phyloP scores from a whole-genome alignment of 257 asterid species.

The Hygrophila difformis region DNA sequence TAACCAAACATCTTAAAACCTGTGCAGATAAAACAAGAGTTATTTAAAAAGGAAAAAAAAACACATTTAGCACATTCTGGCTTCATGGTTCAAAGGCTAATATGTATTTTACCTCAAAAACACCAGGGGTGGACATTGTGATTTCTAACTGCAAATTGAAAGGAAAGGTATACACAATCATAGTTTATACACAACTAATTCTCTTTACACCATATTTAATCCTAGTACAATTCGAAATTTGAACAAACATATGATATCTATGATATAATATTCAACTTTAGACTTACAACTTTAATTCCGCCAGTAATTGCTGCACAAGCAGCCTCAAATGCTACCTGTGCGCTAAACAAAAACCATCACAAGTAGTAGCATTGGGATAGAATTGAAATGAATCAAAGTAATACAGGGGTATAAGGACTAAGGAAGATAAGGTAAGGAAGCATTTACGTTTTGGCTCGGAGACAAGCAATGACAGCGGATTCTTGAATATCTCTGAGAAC shows the following conservation, averaged over 20 bases:
- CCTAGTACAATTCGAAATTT: background rate
- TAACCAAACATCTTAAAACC: conserved; percentile 49
- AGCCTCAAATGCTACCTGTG: conserved; percentile 70
- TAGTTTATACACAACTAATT: background rate
- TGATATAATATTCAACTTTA: background rate
- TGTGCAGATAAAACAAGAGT: conserved; percentile 14
- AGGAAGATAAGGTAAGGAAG: background rate
- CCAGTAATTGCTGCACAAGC: conserved; percentile 68
- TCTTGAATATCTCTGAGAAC: conserved; percentile 43
- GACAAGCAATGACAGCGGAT: conserved; percentile 78
- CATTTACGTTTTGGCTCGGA: conserved; percentile 58
- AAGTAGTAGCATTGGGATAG: background rate
- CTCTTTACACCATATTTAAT: background rate
- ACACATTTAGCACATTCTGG: too few relatives aligned
- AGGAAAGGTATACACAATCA: background rate
- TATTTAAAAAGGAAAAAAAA: background rate
- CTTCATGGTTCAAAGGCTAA: background rate
- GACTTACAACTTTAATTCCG: conserved; percentile 69
- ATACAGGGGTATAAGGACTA: too few relatives aligned
- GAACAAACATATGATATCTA: background rate
- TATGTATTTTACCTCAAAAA: conserved; percentile 47
- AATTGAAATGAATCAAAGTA: too few relatives aligned
- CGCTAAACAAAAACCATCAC: conserved; percentile 36
- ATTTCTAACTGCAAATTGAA: conserved; percentile 62
- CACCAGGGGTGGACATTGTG: conserved; percentile 68